phyloP scores from a whole-genome alignment of 2,329 filamentous ascomycete genomes.

The Fusarium longipes region DNA sequence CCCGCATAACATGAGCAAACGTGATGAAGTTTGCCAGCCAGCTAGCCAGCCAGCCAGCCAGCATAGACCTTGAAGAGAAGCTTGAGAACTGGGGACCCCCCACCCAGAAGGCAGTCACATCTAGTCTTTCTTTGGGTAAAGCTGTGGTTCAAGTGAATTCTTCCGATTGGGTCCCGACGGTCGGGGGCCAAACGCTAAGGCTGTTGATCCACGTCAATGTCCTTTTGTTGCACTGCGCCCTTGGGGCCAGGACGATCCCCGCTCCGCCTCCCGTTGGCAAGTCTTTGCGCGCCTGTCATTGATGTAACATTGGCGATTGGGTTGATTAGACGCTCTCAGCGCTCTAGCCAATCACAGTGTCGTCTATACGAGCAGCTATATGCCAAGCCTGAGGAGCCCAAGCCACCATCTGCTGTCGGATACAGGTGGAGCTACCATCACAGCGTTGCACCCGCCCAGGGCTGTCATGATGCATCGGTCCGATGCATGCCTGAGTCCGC shows the following conservation, averaged over 20 bases:
- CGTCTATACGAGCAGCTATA: constrained; percentile 30
- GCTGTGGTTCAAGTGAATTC: constrained; percentile 43
- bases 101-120: constrained; percentile 16
- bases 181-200: constrained; percentile 43
- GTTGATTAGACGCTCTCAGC: constrained; percentile 48
- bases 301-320: constrained; percentile 42
- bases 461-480: constrained; percentile 30
- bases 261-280: constrained; percentile 23
- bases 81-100: constrained; percentile 21
- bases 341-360: constrained; percentile 7
- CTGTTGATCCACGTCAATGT: constrained; percentile 49
- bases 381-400: constrained; percentile 26
- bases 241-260: constrained; percentile 30
- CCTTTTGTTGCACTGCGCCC: constrained; percentile 47
- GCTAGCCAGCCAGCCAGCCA: constrained; percentile 37
- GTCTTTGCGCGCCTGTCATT: constrained; percentile 40
- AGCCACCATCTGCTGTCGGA: constrained; percentile 23
- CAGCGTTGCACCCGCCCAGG: constrained; percentile 25
- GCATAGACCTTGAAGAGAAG: constrained; percentile 43
- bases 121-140: constrained; percentile 29
- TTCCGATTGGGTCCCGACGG: constrained; percentile 48
- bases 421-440: constrained; percentile 19
- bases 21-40: constrained; percentile 36
- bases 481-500: constrained; percentile 25
- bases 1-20: constrained; percentile 30